Conservation (phyloP, 202 grass and related monocot genomes). For the Zoysia matrella region DNA sequence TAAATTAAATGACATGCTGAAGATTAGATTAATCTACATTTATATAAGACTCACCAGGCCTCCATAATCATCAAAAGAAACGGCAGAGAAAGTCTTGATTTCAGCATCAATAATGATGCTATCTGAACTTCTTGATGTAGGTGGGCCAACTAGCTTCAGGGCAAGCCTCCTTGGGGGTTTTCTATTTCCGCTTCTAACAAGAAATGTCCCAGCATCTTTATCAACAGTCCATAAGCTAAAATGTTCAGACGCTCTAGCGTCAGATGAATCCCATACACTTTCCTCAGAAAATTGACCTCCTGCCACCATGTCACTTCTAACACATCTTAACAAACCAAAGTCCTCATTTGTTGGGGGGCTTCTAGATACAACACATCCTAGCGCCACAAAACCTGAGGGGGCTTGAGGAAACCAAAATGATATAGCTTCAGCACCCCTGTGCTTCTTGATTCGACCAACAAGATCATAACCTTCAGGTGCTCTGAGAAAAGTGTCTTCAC, state of each 20-base stretch:
- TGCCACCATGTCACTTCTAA: constrained; percentile 91
- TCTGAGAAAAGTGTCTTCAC: constrained; percentile 80
- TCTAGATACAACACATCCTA: constrained; percentile 93
- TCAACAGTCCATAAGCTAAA: constrained; percentile 97
- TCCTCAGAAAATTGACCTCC: constrained; percentile 85
- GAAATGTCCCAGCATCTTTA: constrained; percentile 77
- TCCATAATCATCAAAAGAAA: constrained; percentile 96
- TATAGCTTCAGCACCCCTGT: constrained; percentile 67
- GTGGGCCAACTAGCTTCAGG: constrained; percentile 64
- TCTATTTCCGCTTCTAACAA: constrained; percentile 83
- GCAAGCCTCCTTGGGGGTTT: constrained; percentile 90
- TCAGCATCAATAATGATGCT: constrained; percentile 84
- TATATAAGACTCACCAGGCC: constrained; percentile 70
- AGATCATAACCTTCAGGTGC: constrained; percentile 71
- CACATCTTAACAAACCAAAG: constrained; percentile 74
- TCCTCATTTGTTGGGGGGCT: constrained; percentile 60
- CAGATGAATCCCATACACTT: constrained; percentile 86
- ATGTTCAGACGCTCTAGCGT: constrained; percentile 61
- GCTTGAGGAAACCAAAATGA: constrained; percentile 92
- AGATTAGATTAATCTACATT: not conserved
- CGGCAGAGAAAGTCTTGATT: constrained; percentile 87
- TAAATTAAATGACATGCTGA: constrained; percentile 24
- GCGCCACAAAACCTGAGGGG: constrained; percentile 87
- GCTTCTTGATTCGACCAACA: constrained; percentile 86
- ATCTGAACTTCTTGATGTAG: constrained; percentile 69